These are phyloP conservation scores for Immersiella caudata DNA, from an alignment of 495 filamentous ascomycete genomes.

Conservation along the genomic window DNA sequence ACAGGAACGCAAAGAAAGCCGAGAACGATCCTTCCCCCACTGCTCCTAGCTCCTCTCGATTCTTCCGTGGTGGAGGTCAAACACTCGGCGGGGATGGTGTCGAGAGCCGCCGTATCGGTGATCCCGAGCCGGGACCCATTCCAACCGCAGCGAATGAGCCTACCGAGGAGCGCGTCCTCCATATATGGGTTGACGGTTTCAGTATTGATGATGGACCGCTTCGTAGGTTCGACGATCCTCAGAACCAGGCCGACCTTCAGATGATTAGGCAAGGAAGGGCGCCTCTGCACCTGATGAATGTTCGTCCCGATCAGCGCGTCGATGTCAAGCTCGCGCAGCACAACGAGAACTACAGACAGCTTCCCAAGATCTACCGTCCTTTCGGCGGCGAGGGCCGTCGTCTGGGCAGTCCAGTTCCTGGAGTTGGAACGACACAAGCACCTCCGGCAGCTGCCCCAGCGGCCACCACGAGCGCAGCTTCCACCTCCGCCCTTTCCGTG, in stretches of 20 bases:
- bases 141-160: constrained; percentile 44
- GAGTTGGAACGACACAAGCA: constrained; percentile 46
- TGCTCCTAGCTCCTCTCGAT: constrained; percentile 48
- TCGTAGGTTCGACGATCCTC: constrained; percentile 84
- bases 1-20: constrained; percentile 47
- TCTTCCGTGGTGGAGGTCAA: constrained; percentile 79
- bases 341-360: constrained; percentile 76
- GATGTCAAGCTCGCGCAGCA: constrained; percentile 89
- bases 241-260: constrained; percentile 75
- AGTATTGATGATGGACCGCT: constrained; percentile 95
- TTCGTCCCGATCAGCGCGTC: constrained; percentile 79
- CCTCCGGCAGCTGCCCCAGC: constrained; percentile 42
- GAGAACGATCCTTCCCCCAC: constrained; percentile 50
- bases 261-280: constrained; percentile 87
- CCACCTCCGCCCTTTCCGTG: constrained; percentile 54
- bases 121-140: constrained; percentile 56
- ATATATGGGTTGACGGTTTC: constrained; percentile 94
- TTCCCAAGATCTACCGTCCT: constrained; percentile 85
- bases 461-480: constrained; percentile 36
- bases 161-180: constrained; percentile 64
- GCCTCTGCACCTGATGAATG: constrained; percentile 86
- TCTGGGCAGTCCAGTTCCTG: constrained; percentile 89
- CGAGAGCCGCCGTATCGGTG: constrained; percentile 71
- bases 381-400: constrained; percentile 82
- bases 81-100: constrained; percentile 90